Percentiles rank a stretch among this genome's conserved stretches.
Conservation (phyloP, 345 rosid genomes). For the Pseudoturritis turrita region DNA sequence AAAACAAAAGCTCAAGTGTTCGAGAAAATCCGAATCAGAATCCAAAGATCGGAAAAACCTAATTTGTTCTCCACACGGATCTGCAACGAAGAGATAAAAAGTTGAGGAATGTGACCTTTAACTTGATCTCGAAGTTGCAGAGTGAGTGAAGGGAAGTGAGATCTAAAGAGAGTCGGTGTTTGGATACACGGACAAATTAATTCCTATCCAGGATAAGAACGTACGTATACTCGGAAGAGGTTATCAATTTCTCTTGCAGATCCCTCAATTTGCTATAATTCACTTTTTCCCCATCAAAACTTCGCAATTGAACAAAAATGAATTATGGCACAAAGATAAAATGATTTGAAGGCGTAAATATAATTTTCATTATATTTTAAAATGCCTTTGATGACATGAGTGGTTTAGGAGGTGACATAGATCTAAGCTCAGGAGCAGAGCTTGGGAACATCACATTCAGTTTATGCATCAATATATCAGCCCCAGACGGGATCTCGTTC, state of each 20-base stretch:
- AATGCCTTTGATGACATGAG: conserved; percentile 35
- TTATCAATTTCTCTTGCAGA: not conserved
- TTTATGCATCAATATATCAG: conserved; percentile 92
- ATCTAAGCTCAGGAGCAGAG: conserved; percentile 94
- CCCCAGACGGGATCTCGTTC: conserved; percentile 84
- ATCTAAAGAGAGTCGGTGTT: conserved; percentile 11
- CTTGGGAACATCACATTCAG: conserved; percentile 78
- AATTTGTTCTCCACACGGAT: not conserved
- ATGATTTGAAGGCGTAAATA: not conserved
- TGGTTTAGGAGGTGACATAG: conserved; percentile 70
- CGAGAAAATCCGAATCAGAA: not conserved
- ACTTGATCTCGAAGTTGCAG: conserved; percentile 25
- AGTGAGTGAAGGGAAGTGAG: conserved; percentile 18
- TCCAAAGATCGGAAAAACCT: not conserved
- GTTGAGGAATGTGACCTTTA: not conserved
- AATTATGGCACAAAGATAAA: not conserved
- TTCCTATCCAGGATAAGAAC: not conserved
- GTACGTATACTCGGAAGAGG: not conserved
- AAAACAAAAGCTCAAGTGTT: not conserved
- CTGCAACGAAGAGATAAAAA: conserved; percentile 1
- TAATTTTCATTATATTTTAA: conserved; percentile 12
- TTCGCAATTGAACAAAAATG: not conserved
- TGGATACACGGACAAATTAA: not conserved
- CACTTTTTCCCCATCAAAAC: not conserved
- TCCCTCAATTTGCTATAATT: not conserved